Conservation (phyloP, 2,329 filamentous ascomycete genomes). For the Emericellopsis atlantica region DNA sequence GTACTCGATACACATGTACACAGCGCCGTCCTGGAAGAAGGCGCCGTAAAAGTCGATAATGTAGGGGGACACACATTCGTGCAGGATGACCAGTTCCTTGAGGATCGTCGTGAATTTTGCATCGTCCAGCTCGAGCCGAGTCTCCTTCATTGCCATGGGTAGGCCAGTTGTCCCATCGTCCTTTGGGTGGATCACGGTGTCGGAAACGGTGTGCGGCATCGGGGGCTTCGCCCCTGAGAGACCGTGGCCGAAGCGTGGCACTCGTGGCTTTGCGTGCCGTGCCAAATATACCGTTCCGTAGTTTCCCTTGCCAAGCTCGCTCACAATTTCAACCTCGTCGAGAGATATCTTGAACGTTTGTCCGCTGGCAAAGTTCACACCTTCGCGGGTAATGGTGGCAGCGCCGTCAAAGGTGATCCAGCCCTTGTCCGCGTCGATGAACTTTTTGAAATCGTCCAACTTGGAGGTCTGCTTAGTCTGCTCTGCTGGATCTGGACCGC, state of each 20-base stretch:
- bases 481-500: slow-evolving; percentile 5
- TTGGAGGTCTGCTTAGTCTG: slow-evolving; percentile 29
- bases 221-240: slow-evolving; percentile 33
- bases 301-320: slow-evolving; percentile 93
- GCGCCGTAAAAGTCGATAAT: slow-evolving; percentile 99
- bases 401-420: slow-evolving; percentile 89
- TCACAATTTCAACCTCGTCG: slow-evolving; percentile 86
- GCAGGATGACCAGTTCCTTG: slow-evolving; percentile 92
- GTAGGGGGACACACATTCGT: slow-evolving; percentile 87
- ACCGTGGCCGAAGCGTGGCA: slow-evolving; percentile 46
- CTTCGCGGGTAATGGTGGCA: slow-evolving; percentile 75
- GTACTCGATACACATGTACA: slow-evolving; percentile 98
- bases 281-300: slow-evolving; percentile 98
- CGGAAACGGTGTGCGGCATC: slow-evolving; percentile 22
- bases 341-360: slow-evolving; percentile 87
- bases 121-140: slow-evolving; percentile 88
- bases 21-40: slow-evolving; percentile 96
- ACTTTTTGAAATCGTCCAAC: slow-evolving; percentile 55
- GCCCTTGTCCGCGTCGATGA: slow-evolving; percentile 83
- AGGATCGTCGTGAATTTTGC: slow-evolving; percentile 94
- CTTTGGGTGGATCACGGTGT: slow-evolving; percentile 10
- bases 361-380: slow-evolving; percentile 86
- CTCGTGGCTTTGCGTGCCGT: slow-evolving; percentile 58
- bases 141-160: slow-evolving; percentile 99
- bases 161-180: slow-evolving; percentile 48